phyloP scores from a whole-genome alignment of 2,329 filamentous ascomycete genomes.

The Aspergillus unguis region DNA sequence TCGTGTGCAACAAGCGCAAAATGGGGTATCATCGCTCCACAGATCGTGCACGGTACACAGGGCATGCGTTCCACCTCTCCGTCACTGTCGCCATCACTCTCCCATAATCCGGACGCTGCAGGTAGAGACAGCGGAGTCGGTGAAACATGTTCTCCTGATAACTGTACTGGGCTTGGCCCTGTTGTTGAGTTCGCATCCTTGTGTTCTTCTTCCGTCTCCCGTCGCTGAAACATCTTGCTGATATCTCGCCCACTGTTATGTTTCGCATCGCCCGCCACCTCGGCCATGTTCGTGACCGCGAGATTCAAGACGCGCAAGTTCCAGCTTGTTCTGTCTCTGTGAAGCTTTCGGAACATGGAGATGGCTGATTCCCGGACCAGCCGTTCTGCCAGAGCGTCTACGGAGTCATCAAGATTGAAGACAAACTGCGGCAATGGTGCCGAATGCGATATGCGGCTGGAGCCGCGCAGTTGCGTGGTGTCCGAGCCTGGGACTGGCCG shows the following conservation, averaged over 20 bases:
- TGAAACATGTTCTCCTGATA: not conserved
- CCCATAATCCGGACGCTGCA: conserved; percentile 28
- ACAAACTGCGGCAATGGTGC: conserved; percentile 68
- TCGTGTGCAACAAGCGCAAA: conserved; percentile 52
- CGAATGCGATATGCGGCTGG: conserved; percentile 72
- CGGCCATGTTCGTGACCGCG: conserved; percentile 79
- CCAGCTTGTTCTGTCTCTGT: conserved; percentile 67
- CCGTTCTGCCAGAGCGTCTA: conserved; percentile 62
- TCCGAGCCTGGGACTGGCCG: conserved; percentile 52
- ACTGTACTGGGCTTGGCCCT: not conserved
- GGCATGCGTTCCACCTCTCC: conserved; percentile 27
- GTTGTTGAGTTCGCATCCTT: conserved; percentile 53
- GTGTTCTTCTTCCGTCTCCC: conserved; percentile 59
- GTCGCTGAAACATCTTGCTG: conserved; percentile 72
- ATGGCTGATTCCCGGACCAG: conserved; percentile 67
- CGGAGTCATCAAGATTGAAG: conserved; percentile 59
- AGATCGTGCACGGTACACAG: conserved; percentile 40
- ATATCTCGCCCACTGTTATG: conserved; percentile 70
- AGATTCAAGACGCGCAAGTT: conserved; percentile 82
- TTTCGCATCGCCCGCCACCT: conserved; percentile 51
- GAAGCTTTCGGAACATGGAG: conserved; percentile 70
- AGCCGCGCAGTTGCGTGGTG: conserved; percentile 55
- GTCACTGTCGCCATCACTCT: conserved; percentile 33
- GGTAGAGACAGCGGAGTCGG: not conserved
- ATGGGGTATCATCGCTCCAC: conserved; percentile 46